Evolutionary conservation across 768 basidiomycete species (phyloP).

Genomic region (Paxillus rubicundulus): DNA sequence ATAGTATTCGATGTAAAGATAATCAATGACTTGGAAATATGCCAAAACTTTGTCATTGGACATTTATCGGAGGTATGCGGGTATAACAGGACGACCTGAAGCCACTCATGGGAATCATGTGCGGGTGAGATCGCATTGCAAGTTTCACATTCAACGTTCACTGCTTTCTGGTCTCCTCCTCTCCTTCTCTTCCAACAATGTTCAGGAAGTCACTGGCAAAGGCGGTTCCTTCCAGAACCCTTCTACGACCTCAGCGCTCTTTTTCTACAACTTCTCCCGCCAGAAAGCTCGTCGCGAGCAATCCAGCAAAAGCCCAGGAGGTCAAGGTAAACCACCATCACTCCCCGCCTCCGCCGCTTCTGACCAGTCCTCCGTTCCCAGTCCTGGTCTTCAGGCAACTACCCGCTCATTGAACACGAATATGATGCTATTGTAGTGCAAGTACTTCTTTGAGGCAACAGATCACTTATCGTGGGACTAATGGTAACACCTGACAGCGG

Average conservation of each 20-base stretch:
- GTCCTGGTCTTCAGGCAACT: conserved; percentile 84
- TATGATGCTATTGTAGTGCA: conserved; percentile 99
- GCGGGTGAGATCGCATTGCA: conserved; percentile 12
- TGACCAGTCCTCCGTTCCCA: conserved; percentile 26
- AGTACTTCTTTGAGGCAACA: conserved; percentile 35
- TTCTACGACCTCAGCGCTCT: conserved; percentile 49
- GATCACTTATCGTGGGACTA: conserved; percentile 7
- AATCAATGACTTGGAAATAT: too few relatives aligned
- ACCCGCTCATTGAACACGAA: conserved; percentile 97
- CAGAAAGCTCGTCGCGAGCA: conserved; percentile 63
- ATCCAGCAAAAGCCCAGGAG: conserved; percentile 77
- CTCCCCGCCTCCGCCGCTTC: not conserved
- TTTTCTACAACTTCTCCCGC: conserved; percentile 66
- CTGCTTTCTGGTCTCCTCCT: not conserved
- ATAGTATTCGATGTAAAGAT: too few relatives aligned
- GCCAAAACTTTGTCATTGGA: too few relatives aligned
- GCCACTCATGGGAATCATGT: conserved; percentile 22
- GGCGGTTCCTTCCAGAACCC: conserved; percentile 35
- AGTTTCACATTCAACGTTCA: conserved; percentile 1
- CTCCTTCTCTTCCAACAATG: conserved; percentile 42
- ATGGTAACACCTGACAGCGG: conserved; percentile 52
- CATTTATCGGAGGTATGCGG: conserved; percentile 1
- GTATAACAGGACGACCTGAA: not conserved
- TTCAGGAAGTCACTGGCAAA: conserved; percentile 59
- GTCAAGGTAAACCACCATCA: conserved; percentile 54